Base-by-base conservation (phyloP, 805 yeast genomes). In the Hanseniaspora pseudoguilliermondii region DNA sequence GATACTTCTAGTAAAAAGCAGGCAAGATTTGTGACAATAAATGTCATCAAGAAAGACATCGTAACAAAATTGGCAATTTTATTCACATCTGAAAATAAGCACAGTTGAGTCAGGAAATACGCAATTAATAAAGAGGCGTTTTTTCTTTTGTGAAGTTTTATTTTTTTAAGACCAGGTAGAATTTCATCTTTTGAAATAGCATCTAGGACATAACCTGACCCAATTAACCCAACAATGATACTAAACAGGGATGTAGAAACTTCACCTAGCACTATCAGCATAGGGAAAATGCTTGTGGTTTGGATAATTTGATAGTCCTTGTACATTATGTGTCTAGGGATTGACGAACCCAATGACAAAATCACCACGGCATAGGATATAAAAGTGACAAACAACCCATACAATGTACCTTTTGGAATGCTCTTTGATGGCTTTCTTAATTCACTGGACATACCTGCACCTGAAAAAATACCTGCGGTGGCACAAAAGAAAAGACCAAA, bases 381-480 rank as follows among this genome's bases (percentile, higher is more conserved):
- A 64, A 93, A 89, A 0, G 97, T 90, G 40, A 88, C 70, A 4
- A 81, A 61, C 9, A 91, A 71, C 0, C 97, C 98, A 74, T 82
- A 79, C 29, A 93, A 68, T 0, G 98, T 93, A n/a, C 99, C 99
- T 58, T 77, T 76, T 0, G 99, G 98, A 47, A 93, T 93, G 1
- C 95, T 80, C 63, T 78, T 80, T 0, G 96, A 87, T 0, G 99
- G 99, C 55, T 78, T 81, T 56, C 78, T 72, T 59, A 93, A 74
- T 62, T 89, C 96, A 20, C 98, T 97, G 42, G 96, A 88, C 99
- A 93, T 93, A 25, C 95, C 86, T 1, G 98, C 97, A 18, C 99
- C 99, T 2, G 98, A 97, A 68, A 93, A 84, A 29, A 93, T 90
- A 57, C 99, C 99, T 7, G 97, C 96, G 0, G 98, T 91, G 0